A percentile compares a stretch with the other conserved stretches of the same genome.
Evolutionary conservation across 148 eudicot species (phyloP).

Genomic region (Rhododendron henanense): DNA sequence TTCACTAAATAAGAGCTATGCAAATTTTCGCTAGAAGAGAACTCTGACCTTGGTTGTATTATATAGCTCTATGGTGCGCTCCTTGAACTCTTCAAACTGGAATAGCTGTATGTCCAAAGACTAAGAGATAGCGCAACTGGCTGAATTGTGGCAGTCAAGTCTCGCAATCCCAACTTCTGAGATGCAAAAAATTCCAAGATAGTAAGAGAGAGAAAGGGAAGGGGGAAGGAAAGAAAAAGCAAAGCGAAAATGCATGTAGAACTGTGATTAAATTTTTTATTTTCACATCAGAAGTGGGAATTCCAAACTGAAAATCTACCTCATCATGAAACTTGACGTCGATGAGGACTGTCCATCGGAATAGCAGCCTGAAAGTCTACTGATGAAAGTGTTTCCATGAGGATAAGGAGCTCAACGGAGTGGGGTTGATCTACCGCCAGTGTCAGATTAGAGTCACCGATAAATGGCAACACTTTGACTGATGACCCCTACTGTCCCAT

Average conservation of each 20-base stretch:
- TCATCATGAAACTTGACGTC: not conserved
- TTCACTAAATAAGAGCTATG: not conserved
- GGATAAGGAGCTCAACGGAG: too few species aligned
- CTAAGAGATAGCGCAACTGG: not conserved
- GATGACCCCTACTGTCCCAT: not conserved
- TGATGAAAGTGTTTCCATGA: too few species aligned
- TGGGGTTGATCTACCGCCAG: too few species aligned
- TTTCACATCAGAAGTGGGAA: not conserved
- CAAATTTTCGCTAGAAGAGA: not conserved
- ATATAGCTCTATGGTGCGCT: not conserved
- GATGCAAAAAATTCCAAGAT: not conserved
- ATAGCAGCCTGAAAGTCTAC: not conserved
- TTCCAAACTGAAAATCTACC: not conserved
- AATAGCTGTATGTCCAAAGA: not conserved
- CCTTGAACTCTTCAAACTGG: not conserved
- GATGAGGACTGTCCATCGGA: not conserved
- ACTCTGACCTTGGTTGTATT: not conserved
- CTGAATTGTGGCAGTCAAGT: not conserved
- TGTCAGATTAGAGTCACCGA: too few species aligned
- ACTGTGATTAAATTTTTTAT: not conserved
- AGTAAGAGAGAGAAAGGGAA: not conserved
- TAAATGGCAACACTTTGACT: not conserved
- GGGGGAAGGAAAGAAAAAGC: not conserved
- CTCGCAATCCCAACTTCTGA: not conserved
- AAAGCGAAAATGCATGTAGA: not conserved